Conservation (phyloP, 192 early-diverging fungal genomes). For the Coemansia sp. region DNA sequence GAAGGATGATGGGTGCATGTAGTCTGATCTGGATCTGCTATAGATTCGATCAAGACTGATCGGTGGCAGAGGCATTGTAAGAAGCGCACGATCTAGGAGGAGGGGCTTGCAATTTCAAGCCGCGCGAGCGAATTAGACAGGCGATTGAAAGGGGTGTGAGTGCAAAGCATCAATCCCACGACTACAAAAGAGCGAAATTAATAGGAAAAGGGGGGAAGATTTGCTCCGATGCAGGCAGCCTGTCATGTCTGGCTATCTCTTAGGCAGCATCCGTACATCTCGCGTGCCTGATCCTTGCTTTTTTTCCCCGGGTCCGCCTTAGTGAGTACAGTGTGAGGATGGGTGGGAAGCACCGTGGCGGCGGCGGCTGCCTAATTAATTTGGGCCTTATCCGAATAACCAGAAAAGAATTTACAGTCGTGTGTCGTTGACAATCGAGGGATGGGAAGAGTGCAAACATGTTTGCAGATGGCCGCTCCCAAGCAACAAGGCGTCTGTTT, state of each 20-base stretch:
- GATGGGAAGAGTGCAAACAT: not conserved
- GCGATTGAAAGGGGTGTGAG: too few relatives aligned
- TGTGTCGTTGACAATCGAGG: not conserved
- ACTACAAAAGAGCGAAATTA: not conserved
- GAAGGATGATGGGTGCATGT: not conserved
- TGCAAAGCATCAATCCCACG: not conserved
- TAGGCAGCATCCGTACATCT: not conserved
- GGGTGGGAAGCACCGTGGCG: not conserved
- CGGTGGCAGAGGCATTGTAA: not conserved
- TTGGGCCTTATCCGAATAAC: not conserved
- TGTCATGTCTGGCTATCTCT: not conserved
- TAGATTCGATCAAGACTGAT: not conserved
- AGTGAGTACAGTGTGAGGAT: not conserved
- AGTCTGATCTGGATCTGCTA: not conserved
- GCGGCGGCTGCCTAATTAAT: slow-evolving; percentile 9
- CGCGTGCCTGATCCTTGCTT: not conserved
- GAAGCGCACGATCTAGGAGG: not conserved
- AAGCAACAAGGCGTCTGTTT: not conserved
- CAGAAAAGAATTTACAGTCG: not conserved
- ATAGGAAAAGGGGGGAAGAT: not conserved
- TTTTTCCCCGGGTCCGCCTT: not conserved
- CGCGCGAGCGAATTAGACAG: not conserved
- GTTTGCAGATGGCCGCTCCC: not conserved
- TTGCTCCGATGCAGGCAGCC: not conserved
- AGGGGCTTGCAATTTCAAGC: not conserved